Conservation (phyloP, 2,329 filamentous ascomycete species). For the Epicoccum sorghinum region DNA sequence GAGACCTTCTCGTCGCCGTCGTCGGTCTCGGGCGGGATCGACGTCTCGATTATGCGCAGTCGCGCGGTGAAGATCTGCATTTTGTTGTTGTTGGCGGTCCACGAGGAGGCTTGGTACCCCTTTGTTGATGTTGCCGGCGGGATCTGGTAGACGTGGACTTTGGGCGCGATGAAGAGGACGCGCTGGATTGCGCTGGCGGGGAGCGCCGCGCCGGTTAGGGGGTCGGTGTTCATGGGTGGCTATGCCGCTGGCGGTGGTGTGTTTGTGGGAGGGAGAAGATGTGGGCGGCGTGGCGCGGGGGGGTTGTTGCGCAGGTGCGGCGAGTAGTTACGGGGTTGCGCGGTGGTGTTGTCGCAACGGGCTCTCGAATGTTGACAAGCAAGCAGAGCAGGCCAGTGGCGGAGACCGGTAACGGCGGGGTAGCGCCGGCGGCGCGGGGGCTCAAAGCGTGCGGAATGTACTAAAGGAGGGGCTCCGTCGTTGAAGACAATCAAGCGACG, state of each 20-base stretch:
- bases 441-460: conserved; percentile 12
- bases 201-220: conserved; percentile 70
- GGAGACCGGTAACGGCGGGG: conserved; percentile 16
- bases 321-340: background rate
- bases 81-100: conserved; percentile 70
- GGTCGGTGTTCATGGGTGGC: conserved; percentile 68
- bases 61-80: conserved; percentile 86
- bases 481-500: conserved; percentile 18
- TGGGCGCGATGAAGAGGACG: conserved; percentile 75
- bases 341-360: conserved; percentile 3
- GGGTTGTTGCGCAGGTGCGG: background rate
- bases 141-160: conserved; percentile 86
- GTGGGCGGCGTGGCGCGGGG: no score
- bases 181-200: conserved; percentile 81
- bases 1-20: conserved; percentile 64
- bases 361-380: background rate
- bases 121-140: conserved; percentile 78
- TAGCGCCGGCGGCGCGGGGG: conserved; percentile 24
- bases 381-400: conserved; percentile 5
- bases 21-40: conserved; percentile 52
- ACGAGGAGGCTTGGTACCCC: conserved; percentile 77
- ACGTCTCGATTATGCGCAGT: conserved; percentile 78
- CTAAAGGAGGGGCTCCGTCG: conserved; percentile 23
- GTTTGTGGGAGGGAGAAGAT: no score
- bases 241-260: no score